phyloP scores from a whole-genome alignment of 2,329 filamentous ascomycete genomes.

The Juglanconis oblonga region DNA sequence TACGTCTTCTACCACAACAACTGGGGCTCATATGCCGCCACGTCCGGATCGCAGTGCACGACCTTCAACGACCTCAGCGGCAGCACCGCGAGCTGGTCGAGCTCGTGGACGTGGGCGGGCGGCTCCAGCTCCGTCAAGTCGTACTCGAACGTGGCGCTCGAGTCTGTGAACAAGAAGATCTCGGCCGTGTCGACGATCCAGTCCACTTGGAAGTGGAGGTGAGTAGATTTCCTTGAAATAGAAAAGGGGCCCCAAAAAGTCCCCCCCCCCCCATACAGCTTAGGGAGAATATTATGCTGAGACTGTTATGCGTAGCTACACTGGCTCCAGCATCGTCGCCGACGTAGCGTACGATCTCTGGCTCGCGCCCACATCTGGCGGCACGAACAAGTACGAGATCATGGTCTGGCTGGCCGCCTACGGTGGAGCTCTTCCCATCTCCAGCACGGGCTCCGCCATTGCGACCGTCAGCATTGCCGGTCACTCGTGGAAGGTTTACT shows the following conservation, averaged over 20 bases:
- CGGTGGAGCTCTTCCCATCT: slow-evolving; percentile 59
- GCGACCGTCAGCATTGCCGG: slow-evolving; percentile 53
- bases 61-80: slow-evolving; percentile 34
- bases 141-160: slow-evolving; percentile 41
- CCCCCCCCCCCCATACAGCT: background rate
- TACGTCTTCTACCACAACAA: slow-evolving; percentile 53
- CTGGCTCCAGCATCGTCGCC: slow-evolving; percentile 37
- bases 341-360: slow-evolving; percentile 63
- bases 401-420: slow-evolving; percentile 63
- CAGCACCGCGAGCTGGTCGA: slow-evolving; percentile 38
- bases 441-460: slow-evolving; percentile 46
- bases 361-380: slow-evolving; percentile 44
- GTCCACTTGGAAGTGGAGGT: slow-evolving; percentile 37
- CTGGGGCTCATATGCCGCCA: slow-evolving; percentile 39
- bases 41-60: slow-evolving; percentile 41
- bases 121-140: slow-evolving; percentile 41
- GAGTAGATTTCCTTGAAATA: slow-evolving; percentile 15
- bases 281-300: background rate
- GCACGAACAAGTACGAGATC: slow-evolving; percentile 53
- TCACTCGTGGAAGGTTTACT: slow-evolving; percentile 54
- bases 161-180: slow-evolving; percentile 30
- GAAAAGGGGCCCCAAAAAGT: background rate
- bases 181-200: slow-evolving; percentile 34
- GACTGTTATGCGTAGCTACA: slow-evolving; percentile 27
- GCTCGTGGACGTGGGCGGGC: slow-evolving; percentile 42